Conservation (phyloP, 345 rosid species). For the Eutrema yunnanense region DNA sequence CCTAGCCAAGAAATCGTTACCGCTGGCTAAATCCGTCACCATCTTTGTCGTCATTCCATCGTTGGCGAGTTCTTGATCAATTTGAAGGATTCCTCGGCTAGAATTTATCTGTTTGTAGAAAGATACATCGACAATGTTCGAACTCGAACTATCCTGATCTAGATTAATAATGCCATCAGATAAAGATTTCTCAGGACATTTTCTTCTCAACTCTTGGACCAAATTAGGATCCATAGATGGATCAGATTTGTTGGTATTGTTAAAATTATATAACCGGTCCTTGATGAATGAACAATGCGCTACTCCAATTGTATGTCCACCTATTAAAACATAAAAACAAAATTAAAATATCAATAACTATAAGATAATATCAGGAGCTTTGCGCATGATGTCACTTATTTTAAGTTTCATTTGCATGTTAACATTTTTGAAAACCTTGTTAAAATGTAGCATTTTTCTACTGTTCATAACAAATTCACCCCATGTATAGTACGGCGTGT, state of each 20-base stretch:
- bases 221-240: slow-evolving; percentile 35
- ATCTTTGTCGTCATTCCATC: slow-evolving; percentile 26
- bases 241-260: slow-evolving; percentile 29
- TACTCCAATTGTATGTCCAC: slow-evolving; percentile 54
- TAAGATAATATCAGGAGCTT: not conserved
- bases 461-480: too few relatives aligned
- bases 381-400: too few relatives aligned
- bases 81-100: slow-evolving; percentile 38
- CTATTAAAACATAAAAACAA: not conserved
- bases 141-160: slow-evolving; percentile 37
- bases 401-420: too few relatives aligned
- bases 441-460: too few relatives aligned
- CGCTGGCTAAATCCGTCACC: slow-evolving; percentile 27
- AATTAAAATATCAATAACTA: not conserved
- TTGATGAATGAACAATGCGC: slow-evolving; percentile 39
- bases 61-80: slow-evolving; percentile 46
- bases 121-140: slow-evolving; percentile 44
- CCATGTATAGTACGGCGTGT: too few relatives aligned
- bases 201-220: slow-evolving; percentile 10
- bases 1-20: slow-evolving; percentile 26
- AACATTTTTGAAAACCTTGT: too few relatives aligned
- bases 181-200: slow-evolving; percentile 28
- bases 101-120: slow-evolving; percentile 37
- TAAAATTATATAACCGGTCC: slow-evolving; percentile 38
- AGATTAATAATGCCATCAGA: slow-evolving; percentile 31